Conservation (phyloP, 139 green algal species). For the Haematococcus lacustris region DNA sequence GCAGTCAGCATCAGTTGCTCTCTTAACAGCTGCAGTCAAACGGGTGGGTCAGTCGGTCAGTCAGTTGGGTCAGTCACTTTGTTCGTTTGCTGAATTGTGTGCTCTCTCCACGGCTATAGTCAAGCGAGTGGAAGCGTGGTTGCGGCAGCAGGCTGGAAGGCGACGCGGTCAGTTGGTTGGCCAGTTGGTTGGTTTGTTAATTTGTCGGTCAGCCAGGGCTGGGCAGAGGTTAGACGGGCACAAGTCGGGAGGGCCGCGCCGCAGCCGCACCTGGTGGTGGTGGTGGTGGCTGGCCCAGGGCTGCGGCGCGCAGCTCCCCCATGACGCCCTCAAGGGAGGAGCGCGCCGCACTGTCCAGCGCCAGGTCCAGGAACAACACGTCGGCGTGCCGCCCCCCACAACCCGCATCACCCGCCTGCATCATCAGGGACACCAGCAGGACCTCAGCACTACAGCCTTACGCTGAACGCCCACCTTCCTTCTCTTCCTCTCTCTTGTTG, state of each 20-base stretch:
- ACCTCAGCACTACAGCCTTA: too few relatives aligned
- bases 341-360: constrained; percentile 40
- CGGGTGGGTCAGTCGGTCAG: too few relatives aligned
- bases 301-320: not conserved
- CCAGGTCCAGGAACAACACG: constrained; percentile 63
- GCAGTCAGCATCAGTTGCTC: too few relatives aligned
- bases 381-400: constrained; percentile 46
- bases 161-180: not conserved
- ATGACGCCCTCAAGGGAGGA: constrained; percentile 35
- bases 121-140: not conserved
- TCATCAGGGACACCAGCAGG: not conserved
- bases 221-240: not conserved
- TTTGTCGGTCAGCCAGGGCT: not conserved
- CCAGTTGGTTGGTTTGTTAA: not conserved
- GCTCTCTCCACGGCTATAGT: too few relatives aligned
- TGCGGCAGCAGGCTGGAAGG: not conserved
- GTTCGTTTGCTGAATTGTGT: too few relatives aligned
- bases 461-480: too few relatives aligned
- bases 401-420: constrained; percentile 14
- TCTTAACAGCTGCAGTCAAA: too few relatives aligned
- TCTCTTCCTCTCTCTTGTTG: too few relatives aligned
- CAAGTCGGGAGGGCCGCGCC: not conserved
- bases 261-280: too few relatives aligned
- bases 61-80: too few relatives aligned
- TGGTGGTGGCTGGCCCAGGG: too few relatives aligned